These are phyloP conservation scores for Rhynchosporium secalis DNA, from an alignment of 2,329 filamentous ascomycete genomes.

Conservation along the genomic window DNA sequence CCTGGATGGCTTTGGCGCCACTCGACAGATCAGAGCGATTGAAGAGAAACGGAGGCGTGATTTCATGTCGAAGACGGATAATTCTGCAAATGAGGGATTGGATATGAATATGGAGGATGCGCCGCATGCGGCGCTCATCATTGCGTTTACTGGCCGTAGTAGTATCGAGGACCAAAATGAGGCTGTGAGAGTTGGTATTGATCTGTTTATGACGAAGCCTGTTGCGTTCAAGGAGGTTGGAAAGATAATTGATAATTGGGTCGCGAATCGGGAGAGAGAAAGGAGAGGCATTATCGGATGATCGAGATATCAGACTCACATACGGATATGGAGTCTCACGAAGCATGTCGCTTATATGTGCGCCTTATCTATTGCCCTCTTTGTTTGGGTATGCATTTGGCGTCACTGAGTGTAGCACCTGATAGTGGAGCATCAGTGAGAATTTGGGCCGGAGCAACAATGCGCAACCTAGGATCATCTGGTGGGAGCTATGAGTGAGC, in stretches of 20 bases:
- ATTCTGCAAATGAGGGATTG: conserved; percentile 25
- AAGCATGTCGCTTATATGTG: too few relatives aligned
- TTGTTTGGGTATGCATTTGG: too few relatives aligned
- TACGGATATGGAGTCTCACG: too few relatives aligned
- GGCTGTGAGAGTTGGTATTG: conserved; percentile 41
- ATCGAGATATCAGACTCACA: not conserved
- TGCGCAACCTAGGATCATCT: too few relatives aligned
- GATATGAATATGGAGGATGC: conserved; percentile 24
- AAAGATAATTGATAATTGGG: conserved; percentile 43
- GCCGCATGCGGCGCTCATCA: conserved; percentile 39
- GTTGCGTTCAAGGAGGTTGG: conserved; percentile 45
- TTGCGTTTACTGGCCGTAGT: conserved; percentile 43
- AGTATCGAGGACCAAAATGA: conserved; percentile 41
- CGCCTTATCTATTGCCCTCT: too few relatives aligned
- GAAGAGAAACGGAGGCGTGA: conserved; percentile 41
- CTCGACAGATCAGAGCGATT: conserved; percentile 49
- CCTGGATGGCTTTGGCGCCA: conserved; percentile 52
- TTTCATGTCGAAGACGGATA: conserved; percentile 14
- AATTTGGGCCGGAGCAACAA: too few relatives aligned
- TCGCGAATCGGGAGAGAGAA: conserved; percentile 36
- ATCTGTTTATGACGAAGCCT: conserved; percentile 45
- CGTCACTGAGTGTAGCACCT: too few relatives aligned
- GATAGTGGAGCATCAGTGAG: too few relatives aligned
- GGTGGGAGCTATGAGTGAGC: too few relatives aligned
- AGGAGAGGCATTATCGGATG: not conserved